phyloP scores from a whole-genome alignment of 176 grass and related monocot species.

The Aegilops longissima region DNA sequence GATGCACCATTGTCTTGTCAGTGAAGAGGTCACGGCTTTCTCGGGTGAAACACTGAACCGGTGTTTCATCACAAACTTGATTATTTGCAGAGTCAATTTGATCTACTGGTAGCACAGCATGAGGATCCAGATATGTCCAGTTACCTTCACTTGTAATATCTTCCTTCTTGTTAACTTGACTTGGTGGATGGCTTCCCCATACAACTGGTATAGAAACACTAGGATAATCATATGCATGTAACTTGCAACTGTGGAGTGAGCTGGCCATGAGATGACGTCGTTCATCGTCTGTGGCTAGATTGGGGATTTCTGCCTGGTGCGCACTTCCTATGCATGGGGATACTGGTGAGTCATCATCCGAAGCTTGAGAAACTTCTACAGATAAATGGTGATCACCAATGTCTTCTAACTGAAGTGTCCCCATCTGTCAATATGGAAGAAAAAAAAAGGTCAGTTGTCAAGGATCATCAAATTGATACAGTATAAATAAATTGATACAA shows the following conservation, averaged over 20 bases:
- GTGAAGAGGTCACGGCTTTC: neutral
- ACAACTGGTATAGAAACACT: conserved; percentile 35
- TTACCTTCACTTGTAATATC: neutral
- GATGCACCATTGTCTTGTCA: neutral
- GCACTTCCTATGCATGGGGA: conserved; percentile 48
- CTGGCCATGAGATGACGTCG: neutral
- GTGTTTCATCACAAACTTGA: conserved; percentile 10
- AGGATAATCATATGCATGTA: conserved; percentile 23
- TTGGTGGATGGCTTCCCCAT: conserved; percentile 24
- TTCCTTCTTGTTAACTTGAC: neutral
- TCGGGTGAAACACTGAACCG: conserved; percentile 10
- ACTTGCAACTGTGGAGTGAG: neutral
- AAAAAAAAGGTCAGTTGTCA: neutral
- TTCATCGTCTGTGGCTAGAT: conserved; percentile 25
- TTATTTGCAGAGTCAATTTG: neutral
- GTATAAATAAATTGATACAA: neutral
- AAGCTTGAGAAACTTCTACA: conserved; percentile 22
- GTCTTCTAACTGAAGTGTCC: neutral
- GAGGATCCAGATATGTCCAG: neutral
- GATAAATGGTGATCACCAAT: conserved; percentile 3
- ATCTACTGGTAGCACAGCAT: conserved; percentile 12
- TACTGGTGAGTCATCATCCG: conserved; percentile 36
- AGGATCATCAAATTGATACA: neutral
- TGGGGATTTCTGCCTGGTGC: conserved; percentile 56
- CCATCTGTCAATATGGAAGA: neutral